phyloP scores from a whole-genome alignment of 2,329 filamentous ascomycete species.

The Paecilomyces dactylethromorphus region DNA sequence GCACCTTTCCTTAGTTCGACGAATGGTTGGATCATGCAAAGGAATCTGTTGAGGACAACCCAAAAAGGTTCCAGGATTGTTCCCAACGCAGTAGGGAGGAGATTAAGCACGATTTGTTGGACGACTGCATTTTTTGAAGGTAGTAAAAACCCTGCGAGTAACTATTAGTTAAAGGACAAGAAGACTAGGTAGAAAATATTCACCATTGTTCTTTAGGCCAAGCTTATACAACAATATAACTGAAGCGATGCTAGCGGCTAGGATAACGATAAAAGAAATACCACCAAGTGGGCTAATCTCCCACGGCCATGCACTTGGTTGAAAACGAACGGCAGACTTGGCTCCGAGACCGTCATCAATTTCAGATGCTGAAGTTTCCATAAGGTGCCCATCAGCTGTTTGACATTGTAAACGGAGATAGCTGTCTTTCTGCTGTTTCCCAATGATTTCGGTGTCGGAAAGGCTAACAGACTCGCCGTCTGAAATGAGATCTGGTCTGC shows the following conservation, averaged over 20 bases:
- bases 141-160: slow-evolving; percentile 27
- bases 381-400: background rate
- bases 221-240: slow-evolving; percentile 6
- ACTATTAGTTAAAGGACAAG: background rate
- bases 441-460: background rate
- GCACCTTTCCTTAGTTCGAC: slow-evolving; percentile 41
- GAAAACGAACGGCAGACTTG: background rate
- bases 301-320: background rate
- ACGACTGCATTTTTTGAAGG: slow-evolving; percentile 30
- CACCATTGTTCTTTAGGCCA: slow-evolving; percentile 10
- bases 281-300: slow-evolving; percentile 3
- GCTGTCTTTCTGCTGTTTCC: background rate
- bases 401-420: background rate
- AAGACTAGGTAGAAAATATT: background rate
- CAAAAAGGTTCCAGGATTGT: slow-evolving; percentile 54
- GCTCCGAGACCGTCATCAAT: background rate
- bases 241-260: slow-evolving; percentile 2
- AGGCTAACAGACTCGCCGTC: background rate
- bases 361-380: background rate
- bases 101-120: slow-evolving; percentile 40
- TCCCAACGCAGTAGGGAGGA: slow-evolving; percentile 49
- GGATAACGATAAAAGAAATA: slow-evolving; percentile 5
- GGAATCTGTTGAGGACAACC: slow-evolving; percentile 47
- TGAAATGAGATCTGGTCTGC: background rate
- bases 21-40: slow-evolving; percentile 52